Evolutionary conservation across 176 grass and related monocot genomes (phyloP), one percentile per base, ranked within the genome.

Genomic region (sorghum (Sorghum bicolor)): DNA sequence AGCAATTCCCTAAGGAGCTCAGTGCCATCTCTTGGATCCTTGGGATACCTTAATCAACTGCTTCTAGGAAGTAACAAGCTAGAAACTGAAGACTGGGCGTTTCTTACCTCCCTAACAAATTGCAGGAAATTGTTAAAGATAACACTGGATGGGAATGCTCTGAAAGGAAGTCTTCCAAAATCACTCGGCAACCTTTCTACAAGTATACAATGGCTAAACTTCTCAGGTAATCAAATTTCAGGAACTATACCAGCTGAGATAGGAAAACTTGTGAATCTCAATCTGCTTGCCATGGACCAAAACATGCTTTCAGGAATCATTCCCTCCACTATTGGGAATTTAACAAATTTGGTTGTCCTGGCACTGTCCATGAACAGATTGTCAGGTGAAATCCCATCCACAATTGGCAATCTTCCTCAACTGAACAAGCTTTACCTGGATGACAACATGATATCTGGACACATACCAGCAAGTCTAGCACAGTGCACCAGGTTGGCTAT

Each of bases 241-340:
- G 91, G 85, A 67, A 67, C 5, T 5, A 81, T 92, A 85, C 78
- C 87, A 77, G 15, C 30, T 31, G 82, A 74, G 30, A 82, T 92
- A 68, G 80, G 86, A n/a, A 91, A 81, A 6, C 32, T 89, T 11
- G 45, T 67, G 19, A 79, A 75, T 62, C 80, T 97, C 29, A 44
- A 17, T 50, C 22, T 58, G 0, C 53, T 97, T 76, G 32, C 47
- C 17, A 85, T 97, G 77, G 29, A 72, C 4, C 31, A 85, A 19
- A 97, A 94, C 37, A 85, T 74, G 74, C 83, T 92, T 61, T 83
- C 85, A 44, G 88, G 86, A n/a, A 3, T 24, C 41, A 92, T 97
- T 78, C 94, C 92, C 10, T 12, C 5, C 10, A 76, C 47, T 5
- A 70, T 94, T 43, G 70, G 94, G 26, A 88, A 84, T 32, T 77